phyloP scores from a whole-genome alignment of 257 asterid species.

The Henckelia pumila region DNA sequence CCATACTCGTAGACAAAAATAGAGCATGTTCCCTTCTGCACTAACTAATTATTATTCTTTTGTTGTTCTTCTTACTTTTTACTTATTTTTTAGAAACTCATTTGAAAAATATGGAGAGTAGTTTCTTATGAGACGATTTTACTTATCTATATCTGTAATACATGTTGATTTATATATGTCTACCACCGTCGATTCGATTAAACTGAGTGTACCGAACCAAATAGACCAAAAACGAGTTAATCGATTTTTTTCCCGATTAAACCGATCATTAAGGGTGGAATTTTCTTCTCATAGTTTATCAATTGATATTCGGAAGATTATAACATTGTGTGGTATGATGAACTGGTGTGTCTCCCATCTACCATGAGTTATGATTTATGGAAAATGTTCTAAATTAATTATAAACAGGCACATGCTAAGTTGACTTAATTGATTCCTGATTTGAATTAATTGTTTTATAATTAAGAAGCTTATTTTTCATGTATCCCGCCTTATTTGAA shows the following conservation, averaged over 20 bases:
- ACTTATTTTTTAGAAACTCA: no score
- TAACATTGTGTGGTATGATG: slow-evolving; percentile 5
- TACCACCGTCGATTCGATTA: no score
- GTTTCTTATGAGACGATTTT: no score
- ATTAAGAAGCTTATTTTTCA: neutral
- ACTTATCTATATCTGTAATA: no score
- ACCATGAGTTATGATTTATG: slow-evolving; percentile 21
- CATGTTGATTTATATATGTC: no score
- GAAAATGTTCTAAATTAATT: neutral
- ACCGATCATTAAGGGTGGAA: no score
- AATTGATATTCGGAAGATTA: neutral
- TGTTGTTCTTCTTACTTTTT: no score
- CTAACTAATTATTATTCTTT: no score
- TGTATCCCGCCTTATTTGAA: neutral
- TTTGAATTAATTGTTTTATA: slow-evolving; percentile 7
- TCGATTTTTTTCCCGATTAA: no score
- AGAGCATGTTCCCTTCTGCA: slow-evolving; percentile 21
- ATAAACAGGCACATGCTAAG: slow-evolving; percentile 26
- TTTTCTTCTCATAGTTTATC: neutral
- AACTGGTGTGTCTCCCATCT: slow-evolving; percentile 35
- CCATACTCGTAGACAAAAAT: slow-evolving; percentile 3
- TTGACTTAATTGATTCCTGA: slow-evolving; percentile 25
- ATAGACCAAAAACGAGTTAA: no score
- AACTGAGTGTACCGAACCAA: no score
- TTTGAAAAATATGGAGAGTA: no score